Conservation (phyloP, 768 basidiomycete genomes). For the Asterophora parasitica region DNA sequence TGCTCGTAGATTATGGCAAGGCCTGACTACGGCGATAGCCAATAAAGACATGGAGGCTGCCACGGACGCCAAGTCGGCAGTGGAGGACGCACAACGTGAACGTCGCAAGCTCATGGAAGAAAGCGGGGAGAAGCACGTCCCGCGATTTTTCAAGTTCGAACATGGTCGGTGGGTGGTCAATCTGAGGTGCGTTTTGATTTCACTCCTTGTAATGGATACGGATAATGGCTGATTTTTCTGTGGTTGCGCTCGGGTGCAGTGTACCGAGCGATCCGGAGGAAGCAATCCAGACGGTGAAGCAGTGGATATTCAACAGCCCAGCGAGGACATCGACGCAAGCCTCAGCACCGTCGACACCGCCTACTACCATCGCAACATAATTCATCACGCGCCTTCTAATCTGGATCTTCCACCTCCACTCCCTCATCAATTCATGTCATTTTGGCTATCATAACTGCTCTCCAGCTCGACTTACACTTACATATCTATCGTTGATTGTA, state of each 20-base stretch:
- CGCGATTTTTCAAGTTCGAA: conserved; percentile 73
- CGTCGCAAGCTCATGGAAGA: conserved; percentile 70
- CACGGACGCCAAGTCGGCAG: conserved; percentile 80
- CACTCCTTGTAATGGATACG: no score
- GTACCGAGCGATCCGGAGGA: conserved; percentile 65
- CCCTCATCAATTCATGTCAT: conserved; percentile 1
- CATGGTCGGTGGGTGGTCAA: conserved; percentile 84
- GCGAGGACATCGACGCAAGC: not conserved
- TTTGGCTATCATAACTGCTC: not conserved
- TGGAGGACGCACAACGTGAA: conserved; percentile 92
- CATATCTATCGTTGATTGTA: conserved; percentile 18
- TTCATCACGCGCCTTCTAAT: not conserved
- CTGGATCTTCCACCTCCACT: conserved; percentile 8
- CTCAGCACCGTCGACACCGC: not conserved
- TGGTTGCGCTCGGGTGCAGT: conserved; percentile 46
- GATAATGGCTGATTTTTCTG: not conserved
- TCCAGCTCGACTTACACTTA: not conserved
- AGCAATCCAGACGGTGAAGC: conserved; percentile 60
- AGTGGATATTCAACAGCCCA: conserved; percentile 67
- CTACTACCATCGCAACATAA: not conserved
- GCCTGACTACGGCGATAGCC: conserved; percentile 80
- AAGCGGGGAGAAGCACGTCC: conserved; percentile 59
- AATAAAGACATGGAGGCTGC: conserved; percentile 93
- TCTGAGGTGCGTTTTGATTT: conserved; percentile 48
- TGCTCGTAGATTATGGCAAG: conserved; percentile 64